phyloP scores from a whole-genome alignment of 495 filamentous ascomycete species.

The Cudoniella acicularis region DNA sequence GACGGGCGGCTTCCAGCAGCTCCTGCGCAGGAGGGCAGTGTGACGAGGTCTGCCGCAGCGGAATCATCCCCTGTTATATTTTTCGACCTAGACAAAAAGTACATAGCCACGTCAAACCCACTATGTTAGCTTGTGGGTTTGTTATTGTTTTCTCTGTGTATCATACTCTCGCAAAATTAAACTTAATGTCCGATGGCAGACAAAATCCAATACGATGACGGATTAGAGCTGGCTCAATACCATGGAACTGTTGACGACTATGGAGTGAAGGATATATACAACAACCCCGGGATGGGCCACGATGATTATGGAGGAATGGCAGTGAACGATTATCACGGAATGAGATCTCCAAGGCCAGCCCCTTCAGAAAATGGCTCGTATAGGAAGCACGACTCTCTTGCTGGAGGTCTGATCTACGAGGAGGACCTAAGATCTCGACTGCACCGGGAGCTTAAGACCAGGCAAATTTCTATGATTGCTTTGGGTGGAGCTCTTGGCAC shows the following conservation, averaged over 20 bases:
- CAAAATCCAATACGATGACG: neutral
- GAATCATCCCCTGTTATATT: neutral
- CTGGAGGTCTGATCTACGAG: slow-evolving; percentile 4
- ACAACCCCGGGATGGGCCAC: neutral
- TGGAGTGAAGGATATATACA: neutral
- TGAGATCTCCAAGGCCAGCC: neutral
- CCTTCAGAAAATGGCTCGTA: neutral
- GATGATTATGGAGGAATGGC: slow-evolving; percentile 15
- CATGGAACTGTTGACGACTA: neutral
- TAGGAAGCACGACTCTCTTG: neutral
- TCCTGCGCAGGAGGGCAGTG: neutral
- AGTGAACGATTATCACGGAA: slow-evolving; percentile 4
- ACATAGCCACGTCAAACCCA: neutral
- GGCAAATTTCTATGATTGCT: slow-evolving; percentile 78
- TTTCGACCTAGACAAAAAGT: neutral
- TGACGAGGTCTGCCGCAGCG: neutral
- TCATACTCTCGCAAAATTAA: neutral
- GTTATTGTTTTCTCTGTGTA: neutral
- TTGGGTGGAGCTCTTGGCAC: slow-evolving; percentile 57
- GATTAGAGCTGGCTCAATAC: slow-evolving; percentile 4
- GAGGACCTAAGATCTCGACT: slow-evolving; percentile 30
- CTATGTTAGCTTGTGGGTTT: neutral
- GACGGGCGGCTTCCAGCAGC: too few relatives aligned
- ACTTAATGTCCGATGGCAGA: neutral
- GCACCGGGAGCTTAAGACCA: slow-evolving; percentile 59